A percentile compares a stretch with the other conserved stretches of the same genome.
phyloP scores from a whole-genome alignment of 768 basidiomycete genomes.

The Mycena capillaripes region DNA sequence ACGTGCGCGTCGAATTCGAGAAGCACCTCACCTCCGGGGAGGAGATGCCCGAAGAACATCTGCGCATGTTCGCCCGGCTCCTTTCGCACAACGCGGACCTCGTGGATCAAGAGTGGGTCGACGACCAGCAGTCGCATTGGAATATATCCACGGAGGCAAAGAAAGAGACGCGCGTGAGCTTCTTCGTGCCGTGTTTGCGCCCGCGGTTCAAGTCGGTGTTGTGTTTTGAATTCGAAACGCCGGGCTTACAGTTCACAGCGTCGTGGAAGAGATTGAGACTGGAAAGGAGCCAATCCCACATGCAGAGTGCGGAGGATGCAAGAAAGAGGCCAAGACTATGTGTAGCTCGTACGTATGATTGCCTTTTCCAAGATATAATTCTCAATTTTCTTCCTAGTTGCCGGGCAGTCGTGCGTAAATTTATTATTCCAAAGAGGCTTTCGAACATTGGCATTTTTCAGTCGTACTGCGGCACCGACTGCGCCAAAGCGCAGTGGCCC shows the following conservation, averaged over 20 bases:
- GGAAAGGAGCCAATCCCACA: slow-evolving; percentile 21
- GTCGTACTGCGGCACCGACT: slow-evolving; percentile 38
- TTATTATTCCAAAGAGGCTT: not conserved
- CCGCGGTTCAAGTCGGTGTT: slow-evolving; percentile 27
- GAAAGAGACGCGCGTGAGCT: slow-evolving; percentile 38
- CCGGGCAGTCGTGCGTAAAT: slow-evolving; percentile 16
- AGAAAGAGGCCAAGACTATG: slow-evolving; percentile 30
- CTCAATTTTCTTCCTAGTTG: not conserved
- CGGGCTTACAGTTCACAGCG: slow-evolving; percentile 7
- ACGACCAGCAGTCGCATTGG: slow-evolving; percentile 40
- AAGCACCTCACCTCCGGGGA: slow-evolving; percentile 20
- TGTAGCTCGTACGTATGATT: slow-evolving; percentile 37
- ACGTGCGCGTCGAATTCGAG: slow-evolving; percentile 32
- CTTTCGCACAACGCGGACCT: slow-evolving; percentile 36
- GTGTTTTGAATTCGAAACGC: too few species aligned
- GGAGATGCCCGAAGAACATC: slow-evolving; percentile 34
- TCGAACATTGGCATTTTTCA: not conserved
- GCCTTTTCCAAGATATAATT: not conserved
- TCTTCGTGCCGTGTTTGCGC: slow-evolving; percentile 39
- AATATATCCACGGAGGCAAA: slow-evolving; percentile 30
- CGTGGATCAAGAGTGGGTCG: slow-evolving; percentile 27
- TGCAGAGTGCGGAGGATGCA: slow-evolving; percentile 31
- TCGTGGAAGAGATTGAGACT: slow-evolving; percentile 40
- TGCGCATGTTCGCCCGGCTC: slow-evolving; percentile 39
- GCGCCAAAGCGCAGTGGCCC: slow-evolving; percentile 35